A percentile compares a stretch with the other conserved stretches of the same genome.
Conservation (phyloP, 1,284 basidiomycete genomes). For the Cutaneotrichosporon dermatis region DNA sequence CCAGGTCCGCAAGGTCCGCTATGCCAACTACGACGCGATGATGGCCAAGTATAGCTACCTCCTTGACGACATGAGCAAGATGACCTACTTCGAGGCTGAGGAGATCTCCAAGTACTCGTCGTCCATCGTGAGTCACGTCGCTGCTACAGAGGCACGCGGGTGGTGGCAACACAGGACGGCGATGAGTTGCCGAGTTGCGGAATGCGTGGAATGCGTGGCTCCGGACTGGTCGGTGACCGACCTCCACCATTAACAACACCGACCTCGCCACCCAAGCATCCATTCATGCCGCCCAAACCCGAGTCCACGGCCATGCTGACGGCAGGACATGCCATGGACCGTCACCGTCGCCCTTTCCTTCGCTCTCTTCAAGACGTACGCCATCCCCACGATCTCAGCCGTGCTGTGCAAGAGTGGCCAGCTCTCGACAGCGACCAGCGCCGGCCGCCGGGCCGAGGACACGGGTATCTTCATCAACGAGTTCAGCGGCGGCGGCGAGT, state of each 20-base stretch:
- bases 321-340: constrained; percentile 15
- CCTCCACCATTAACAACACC: too few relatives aligned
- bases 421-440: constrained; percentile 4
- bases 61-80: constrained; percentile 7
- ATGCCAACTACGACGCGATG: constrained; percentile 1
- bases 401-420: constrained; percentile 13
- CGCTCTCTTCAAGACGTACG: constrained; percentile 20
- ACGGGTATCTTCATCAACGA: constrained; percentile 17
- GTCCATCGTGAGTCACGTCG: constrained; percentile 6
- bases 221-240: too few relatives aligned
- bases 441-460: constrained; percentile 16
- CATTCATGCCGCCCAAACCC: background rate
- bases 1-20: constrained; percentile 13
- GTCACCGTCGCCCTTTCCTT: constrained; percentile 9
- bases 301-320: background rate
- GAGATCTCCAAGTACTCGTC: constrained; percentile 13
- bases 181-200: too few relatives aligned
- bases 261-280: background rate
- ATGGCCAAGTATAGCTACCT: constrained; percentile 5
- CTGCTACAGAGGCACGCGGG: too few relatives aligned
- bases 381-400: constrained; percentile 11
- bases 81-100: constrained; percentile 18
- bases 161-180: too few relatives aligned
- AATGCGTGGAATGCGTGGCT: too few relatives aligned
- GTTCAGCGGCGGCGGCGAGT: constrained; percentile 6